Conservation (phyloP, 176 grass and related monocot genomes). For the Pontederia crassipes region DNA sequence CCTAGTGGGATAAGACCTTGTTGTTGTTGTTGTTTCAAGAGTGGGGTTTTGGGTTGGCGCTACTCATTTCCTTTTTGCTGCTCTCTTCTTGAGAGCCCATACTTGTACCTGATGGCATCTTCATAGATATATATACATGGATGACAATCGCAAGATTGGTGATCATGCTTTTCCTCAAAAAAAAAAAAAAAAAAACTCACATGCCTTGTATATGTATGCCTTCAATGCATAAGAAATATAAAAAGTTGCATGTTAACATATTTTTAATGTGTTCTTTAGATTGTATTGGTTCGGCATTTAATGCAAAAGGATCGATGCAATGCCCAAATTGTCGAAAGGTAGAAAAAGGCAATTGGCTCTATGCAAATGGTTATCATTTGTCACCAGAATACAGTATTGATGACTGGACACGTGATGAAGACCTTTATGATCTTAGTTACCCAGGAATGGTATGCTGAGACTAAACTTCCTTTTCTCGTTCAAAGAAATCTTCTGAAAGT, state of each 20-base stretch:
- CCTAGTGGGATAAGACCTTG: too few species aligned
- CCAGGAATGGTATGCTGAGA: constrained; percentile 49
- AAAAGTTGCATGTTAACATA: neutral
- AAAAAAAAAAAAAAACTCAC: neutral
- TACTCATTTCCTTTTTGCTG: too few species aligned
- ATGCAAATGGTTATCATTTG: constrained; percentile 54
- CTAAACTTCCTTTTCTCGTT: too few species aligned
- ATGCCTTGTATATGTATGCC: neutral
- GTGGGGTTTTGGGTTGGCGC: too few species aligned
- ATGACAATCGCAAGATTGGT: too few species aligned
- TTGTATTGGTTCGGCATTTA: constrained; percentile 99
- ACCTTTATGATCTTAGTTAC: constrained; percentile 76
- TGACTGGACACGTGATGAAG: constrained; percentile 86
- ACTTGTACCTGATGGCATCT: too few species aligned
- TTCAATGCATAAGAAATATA: neutral
- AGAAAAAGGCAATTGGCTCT: constrained; percentile 94
- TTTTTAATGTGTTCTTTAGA: constrained; percentile 33
- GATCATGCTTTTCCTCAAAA: neutral
- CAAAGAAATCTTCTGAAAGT: too few species aligned
- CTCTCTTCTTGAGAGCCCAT: too few species aligned
- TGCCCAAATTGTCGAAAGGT: constrained; percentile 96
- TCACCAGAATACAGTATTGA: constrained; percentile 49
- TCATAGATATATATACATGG: too few species aligned
- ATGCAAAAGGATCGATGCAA: constrained; percentile 95
- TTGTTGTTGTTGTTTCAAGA: too few species aligned